Evolutionary conservation across 106 monocot genomes (phyloP).

Genomic region (Triglochin maritima): DNA sequence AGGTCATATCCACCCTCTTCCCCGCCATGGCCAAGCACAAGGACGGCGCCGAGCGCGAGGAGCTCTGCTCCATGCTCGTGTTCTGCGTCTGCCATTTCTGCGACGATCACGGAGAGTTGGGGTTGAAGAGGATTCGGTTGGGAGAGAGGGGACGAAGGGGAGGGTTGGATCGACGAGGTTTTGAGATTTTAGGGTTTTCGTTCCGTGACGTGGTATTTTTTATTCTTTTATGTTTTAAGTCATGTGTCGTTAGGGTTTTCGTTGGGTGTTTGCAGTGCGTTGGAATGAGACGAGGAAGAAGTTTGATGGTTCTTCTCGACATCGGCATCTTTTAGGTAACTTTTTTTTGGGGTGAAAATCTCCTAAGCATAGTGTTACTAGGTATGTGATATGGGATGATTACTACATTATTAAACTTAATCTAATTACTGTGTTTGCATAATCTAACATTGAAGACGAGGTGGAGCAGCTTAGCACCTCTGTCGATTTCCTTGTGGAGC

Average conservation of each 20-base stretch:
- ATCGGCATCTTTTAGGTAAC: conserved; percentile 36
- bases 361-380: background rate
- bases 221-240: background rate
- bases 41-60: no score
- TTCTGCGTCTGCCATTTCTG: no score
- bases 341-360: background rate
- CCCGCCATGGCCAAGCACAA: no score
- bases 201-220: conserved; percentile 49
- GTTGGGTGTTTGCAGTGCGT: conserved; percentile 37
- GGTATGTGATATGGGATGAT: background rate
- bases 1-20: no score
- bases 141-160: conserved; percentile 11
- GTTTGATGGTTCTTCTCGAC: conserved; percentile 32
- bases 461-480: conserved; percentile 20
- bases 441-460: conserved; percentile 9
- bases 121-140: conserved; percentile 3
- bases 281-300: conserved; percentile 62
- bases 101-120: no score
- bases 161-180: conserved; percentile 71
- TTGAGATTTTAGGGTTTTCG: conserved; percentile 67
- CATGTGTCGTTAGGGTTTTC: background rate
- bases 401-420: background rate
- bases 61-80: no score
- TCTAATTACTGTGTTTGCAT: no score
- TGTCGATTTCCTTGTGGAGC: conserved; percentile 24